phyloP scores from a whole-genome alignment of 1,284 basidiomycete genomes.

The Sanghuangporus weigelae region DNA sequence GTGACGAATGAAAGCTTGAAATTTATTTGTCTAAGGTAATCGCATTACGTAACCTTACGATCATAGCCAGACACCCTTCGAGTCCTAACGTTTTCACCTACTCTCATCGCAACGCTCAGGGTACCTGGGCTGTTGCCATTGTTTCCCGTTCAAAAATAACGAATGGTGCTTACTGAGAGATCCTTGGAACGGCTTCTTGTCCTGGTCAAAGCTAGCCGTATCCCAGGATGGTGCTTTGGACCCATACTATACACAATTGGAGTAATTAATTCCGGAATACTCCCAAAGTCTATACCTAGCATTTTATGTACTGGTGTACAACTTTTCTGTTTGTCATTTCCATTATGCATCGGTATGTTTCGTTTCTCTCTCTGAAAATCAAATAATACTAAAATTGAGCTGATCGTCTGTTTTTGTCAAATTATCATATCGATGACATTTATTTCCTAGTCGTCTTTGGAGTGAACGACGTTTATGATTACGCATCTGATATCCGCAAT shows the following conservation, averaged over 20 bases:
- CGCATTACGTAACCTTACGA: too few relatives aligned
- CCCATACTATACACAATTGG: slow-evolving; percentile 26
- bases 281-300: slow-evolving; percentile 16
- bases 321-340: slow-evolving; percentile 21
- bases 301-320: slow-evolving; percentile 17
- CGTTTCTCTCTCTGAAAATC: not conserved
- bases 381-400: not conserved
- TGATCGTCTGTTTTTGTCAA: slow-evolving; percentile 9
- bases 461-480: slow-evolving; percentile 25
- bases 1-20: not conserved
- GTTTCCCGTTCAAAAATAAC: not conserved
- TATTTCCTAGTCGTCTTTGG: slow-evolving; percentile 23
- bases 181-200: not conserved
- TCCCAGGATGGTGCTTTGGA: slow-evolving; percentile 24
- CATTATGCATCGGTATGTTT: slow-evolving; percentile 17
- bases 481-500: slow-evolving; percentile 22
- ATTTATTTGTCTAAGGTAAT: not conserved
- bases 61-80: too few relatives aligned
- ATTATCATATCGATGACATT: slow-evolving; percentile 3
- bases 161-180: not conserved
- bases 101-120: not conserved
- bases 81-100: not conserved
- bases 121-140: not conserved
- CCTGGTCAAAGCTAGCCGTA: slow-evolving; percentile 19
- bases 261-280: slow-evolving; percentile 21